phyloP scores from a whole-genome alignment of 2,329 filamentous ascomycete species.

The Arthrobotrys megalospora region DNA sequence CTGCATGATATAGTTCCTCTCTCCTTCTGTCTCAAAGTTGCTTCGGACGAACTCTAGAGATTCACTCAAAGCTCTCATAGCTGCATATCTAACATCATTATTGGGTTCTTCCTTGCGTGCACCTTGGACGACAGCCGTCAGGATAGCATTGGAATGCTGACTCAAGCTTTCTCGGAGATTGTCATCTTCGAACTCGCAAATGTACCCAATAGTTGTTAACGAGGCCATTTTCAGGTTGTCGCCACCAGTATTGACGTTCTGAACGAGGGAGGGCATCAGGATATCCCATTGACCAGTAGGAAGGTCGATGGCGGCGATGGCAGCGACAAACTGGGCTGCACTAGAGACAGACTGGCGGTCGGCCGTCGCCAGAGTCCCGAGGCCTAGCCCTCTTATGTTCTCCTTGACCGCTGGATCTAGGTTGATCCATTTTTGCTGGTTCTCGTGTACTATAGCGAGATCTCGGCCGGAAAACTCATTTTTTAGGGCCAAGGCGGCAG shows the following conservation, averaged over 20 bases:
- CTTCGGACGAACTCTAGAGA: slow-evolving; percentile 97
- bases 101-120: slow-evolving; percentile 97
- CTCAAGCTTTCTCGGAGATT: slow-evolving; percentile 86
- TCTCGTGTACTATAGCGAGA: slow-evolving; percentile 84
- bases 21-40: slow-evolving; percentile 99
- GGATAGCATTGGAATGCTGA: slow-evolving; percentile 94
- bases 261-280: slow-evolving; percentile 88
- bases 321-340: slow-evolving; percentile 93
- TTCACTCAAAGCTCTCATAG: slow-evolving; percentile 93
- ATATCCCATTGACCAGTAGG: slow-evolving; percentile 94
- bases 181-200: slow-evolving; percentile 93
- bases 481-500: slow-evolving; percentile 95
- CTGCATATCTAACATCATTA: slow-evolving; percentile 88
- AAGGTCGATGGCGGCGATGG: slow-evolving; percentile 94
- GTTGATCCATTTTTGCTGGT: slow-evolving; percentile 93
- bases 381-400: slow-evolving; percentile 72
- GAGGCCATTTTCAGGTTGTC: slow-evolving; percentile 95
- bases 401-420: slow-evolving; percentile 91
- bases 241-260: slow-evolving; percentile 89
- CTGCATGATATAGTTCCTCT: slow-evolving; percentile 99
- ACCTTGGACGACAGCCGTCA: slow-evolving; percentile 97
- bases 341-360: slow-evolving; percentile 88
- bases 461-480: slow-evolving; percentile 98
- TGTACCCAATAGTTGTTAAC: slow-evolving; percentile 95
- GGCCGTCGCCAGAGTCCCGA: slow-evolving; percentile 85